phyloP scores from a whole-genome alignment of 192 early-diverging fungal species.

The Dissophora ornata region DNA sequence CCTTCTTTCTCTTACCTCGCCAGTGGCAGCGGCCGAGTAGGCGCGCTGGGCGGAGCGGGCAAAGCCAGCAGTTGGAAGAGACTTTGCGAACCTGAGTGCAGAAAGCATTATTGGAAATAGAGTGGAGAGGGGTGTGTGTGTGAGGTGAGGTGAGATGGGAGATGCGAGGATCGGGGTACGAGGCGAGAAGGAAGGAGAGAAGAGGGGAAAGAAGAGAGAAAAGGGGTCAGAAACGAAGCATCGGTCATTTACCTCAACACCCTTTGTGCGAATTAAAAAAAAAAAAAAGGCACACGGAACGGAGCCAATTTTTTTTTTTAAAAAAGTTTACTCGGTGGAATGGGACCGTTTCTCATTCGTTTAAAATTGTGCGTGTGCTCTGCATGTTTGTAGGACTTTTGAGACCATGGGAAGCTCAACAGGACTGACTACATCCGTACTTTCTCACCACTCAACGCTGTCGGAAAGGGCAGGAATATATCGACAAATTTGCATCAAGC shows the following conservation, averaged over 20 bases:
- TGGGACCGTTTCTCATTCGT: constrained; percentile 3
- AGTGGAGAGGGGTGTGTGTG: constrained; percentile 11
- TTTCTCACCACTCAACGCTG: too few species aligned
- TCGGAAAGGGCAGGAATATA: constrained; percentile 26
- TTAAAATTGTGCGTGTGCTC: not conserved
- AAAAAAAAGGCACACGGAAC: constrained; percentile 6
- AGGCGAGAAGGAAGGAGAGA: constrained; percentile 12
- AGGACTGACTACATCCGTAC: too few species aligned
- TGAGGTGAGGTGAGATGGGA: constrained; percentile 3
- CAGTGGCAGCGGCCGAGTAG: constrained; percentile 42
- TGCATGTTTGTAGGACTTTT: too few species aligned
- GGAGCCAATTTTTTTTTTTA: constrained; percentile 48
- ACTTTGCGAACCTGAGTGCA: constrained; percentile 36
- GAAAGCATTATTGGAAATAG: constrained; percentile 13
- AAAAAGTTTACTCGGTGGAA: constrained; percentile 57
- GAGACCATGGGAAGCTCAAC: too few species aligned
- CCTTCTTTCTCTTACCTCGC: constrained; percentile 30
- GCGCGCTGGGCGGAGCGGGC: constrained; percentile 47
- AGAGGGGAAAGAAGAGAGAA: constrained; percentile 5
- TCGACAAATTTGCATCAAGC: not conserved
- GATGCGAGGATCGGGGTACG: not conserved
- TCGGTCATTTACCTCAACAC: too few species aligned
- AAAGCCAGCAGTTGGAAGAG: constrained; percentile 16
- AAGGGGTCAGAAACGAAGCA: too few species aligned
- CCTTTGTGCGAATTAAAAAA: too few species aligned